Evolutionary conservation across 176 grass and related monocot genomes (phyloP).

Genomic region (Hordeum vulgare): MorexV3_pseudomolecules_assembly NC_058521.1:553667676-553668175

Average conservation of each 20-base stretch:
- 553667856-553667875: conserved; percentile 89
- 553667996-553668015: background rate
- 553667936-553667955: background rate
- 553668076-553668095: background rate
- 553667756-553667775: background rate
- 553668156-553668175: conserved; percentile 34
- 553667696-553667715: conserved; percentile 96
- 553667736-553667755: conserved; percentile 3
- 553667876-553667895: conserved; percentile 91
- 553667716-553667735: conserved; percentile 88
- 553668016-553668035: background rate
- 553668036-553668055: background rate
- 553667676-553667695: conserved; percentile 52
- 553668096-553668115: background rate
- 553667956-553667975: background rate
- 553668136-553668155: background rate
- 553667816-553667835: conserved; percentile 74
- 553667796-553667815: background rate
- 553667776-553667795: conserved; percentile 6
- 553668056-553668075: background rate
- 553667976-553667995: background rate
- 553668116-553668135: background rate
- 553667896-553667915: conserved; percentile 92
- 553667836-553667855: conserved; percentile 90
- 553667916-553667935: conserved; percentile 82